Percentiles rank a stretch among this genome's conserved stretches.
These are phyloP conservation scores for Evernia prunastri DNA, from an alignment of 495 filamentous ascomycete genomes.

Conservation along the genomic window DNA sequence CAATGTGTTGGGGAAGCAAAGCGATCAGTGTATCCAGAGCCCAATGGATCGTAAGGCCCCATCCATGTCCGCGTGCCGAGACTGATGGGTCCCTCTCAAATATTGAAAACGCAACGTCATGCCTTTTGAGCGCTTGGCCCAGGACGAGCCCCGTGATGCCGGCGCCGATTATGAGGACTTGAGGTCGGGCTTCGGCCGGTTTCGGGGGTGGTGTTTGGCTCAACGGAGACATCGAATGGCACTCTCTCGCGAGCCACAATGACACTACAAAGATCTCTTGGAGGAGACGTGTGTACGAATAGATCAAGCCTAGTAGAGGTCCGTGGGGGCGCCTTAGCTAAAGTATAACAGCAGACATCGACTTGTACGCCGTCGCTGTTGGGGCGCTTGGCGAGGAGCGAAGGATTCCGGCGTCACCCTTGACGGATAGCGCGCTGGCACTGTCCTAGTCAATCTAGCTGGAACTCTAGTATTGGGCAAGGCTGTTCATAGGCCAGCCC, in stretches of 20 bases:
- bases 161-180: neutral
- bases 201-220: neutral
- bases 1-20: conserved; percentile 45
- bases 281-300: no score
- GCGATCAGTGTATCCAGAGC: conserved; percentile 43
- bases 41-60: conserved; percentile 57
- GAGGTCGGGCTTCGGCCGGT: neutral
- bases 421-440: neutral
- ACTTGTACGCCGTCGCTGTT: neutral
- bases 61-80: conserved; percentile 44
- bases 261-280: no score
- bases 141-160: conserved; percentile 32
- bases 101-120: conserved; percentile 41
- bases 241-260: no score
- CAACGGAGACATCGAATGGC: neutral
- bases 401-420: neutral
- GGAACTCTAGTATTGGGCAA: neutral
- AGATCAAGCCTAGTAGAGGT: no score
- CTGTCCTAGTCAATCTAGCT: neutral
- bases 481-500: neutral
- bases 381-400: neutral
- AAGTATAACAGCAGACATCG: no score
- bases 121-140: conserved; percentile 50
- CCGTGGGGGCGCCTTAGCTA: no score
- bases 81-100: conserved; percentile 49